phyloP scores from a whole-genome alignment of 495 filamentous ascomycete genomes.

The Cudoniella acicularis region DNA sequence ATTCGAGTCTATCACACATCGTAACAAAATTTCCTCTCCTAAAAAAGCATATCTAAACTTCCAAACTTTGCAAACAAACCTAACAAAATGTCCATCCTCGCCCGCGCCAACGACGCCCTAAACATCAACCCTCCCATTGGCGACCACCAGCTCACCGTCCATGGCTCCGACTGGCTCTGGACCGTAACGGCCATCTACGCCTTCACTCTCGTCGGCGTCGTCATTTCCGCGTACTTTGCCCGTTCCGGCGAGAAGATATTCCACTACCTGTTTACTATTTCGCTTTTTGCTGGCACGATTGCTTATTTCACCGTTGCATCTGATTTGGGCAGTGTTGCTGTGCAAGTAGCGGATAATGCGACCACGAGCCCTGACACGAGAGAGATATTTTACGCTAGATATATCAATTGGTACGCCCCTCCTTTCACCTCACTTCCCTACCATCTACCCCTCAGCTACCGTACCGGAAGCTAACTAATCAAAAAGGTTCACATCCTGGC shows the following conservation, averaged over 20 bases:
- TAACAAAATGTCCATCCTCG: too few relatives aligned
- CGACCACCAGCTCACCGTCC: conserved; percentile 28
- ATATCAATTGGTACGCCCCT: conserved; percentile 58
- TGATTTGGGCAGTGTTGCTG: conserved; percentile 55
- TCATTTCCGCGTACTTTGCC: conserved; percentile 32
- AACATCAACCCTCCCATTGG: conserved; percentile 40
- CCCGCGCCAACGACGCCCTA: conserved; percentile 38
- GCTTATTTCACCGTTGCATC: conserved; percentile 68
- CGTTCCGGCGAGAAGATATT: conserved; percentile 46
- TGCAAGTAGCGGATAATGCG: background rate
- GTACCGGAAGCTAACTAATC: too few relatives aligned
- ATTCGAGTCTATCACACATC: too few relatives aligned
- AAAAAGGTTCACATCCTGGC: conserved; percentile 17
- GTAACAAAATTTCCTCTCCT: too few relatives aligned
- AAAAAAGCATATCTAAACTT: too few relatives aligned
- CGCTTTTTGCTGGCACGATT: conserved; percentile 46
- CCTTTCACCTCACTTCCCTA: too few relatives aligned
- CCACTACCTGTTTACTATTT: conserved; percentile 50
- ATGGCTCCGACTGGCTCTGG: conserved; percentile 16
- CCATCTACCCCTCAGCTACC: too few relatives aligned
- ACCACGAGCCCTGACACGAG: conserved; percentile 36
- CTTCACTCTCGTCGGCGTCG: conserved; percentile 29
- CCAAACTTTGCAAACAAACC: too few relatives aligned
- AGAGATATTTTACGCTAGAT: conserved; percentile 68
- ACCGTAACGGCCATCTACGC: conserved; percentile 33